These are phyloP conservation scores for Laguncularia racemosa DNA, from an alignment of 345 rosid species.

Conservation along the genomic window DNA sequence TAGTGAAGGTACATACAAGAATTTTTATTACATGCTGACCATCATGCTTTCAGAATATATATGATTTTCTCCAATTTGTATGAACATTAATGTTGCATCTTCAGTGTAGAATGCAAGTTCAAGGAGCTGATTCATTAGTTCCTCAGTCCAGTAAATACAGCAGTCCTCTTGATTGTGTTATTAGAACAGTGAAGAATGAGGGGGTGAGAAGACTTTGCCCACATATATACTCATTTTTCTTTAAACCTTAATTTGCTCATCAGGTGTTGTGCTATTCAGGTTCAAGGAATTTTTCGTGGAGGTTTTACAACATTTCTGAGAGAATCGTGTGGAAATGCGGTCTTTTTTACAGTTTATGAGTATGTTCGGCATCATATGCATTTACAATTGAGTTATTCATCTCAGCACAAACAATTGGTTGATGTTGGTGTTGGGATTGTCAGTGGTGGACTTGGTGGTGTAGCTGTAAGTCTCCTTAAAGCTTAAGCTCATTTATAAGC, in stretches of 20 bases:
- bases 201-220: conserved; percentile 64
- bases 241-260: neutral
- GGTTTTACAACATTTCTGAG: conserved; percentile 74
- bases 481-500: neutral
- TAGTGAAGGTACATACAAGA: conserved; percentile 53
- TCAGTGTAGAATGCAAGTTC: conserved; percentile 99
- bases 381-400: conserved; percentile 27
- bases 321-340: conserved; percentile 76
- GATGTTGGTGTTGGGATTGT: conserved; percentile 80
- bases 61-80: conserved; percentile 14
- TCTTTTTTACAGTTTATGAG: conserved; percentile 77
- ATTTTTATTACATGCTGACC: neutral
- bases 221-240: neutral
- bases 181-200: conserved; percentile 62
- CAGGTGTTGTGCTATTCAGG: conserved; percentile 48
- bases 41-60: neutral
- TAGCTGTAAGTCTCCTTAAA: conserved; percentile 59
- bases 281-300: conserved; percentile 81
- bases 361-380: conserved; percentile 64
- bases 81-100: conserved; percentile 30
- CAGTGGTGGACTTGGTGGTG: conserved; percentile 88
- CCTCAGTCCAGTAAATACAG: conserved; percentile 53
- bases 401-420: conserved; percentile 45
- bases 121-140: conserved; percentile 73
- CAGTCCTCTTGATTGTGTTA: conserved; percentile 74